Percentiles rank a stretch among this genome's conserved stretches.
These are phyloP conservation scores for Parachlorella kessleri DNA, from an alignment of 139 green algal species.

Conservation along the genomic window DNA sequence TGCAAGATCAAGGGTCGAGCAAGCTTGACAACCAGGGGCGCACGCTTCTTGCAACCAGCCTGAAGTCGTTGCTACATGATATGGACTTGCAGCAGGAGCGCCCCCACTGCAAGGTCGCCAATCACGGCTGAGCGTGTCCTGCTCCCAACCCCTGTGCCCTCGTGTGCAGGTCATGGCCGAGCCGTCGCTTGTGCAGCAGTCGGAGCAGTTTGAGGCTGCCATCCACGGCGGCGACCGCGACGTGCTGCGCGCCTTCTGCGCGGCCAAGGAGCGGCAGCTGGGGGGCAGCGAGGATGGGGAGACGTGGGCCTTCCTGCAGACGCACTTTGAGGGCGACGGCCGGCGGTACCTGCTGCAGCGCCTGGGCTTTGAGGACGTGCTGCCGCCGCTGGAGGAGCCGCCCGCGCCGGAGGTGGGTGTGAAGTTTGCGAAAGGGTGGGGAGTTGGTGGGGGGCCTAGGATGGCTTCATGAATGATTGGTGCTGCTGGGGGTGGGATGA, in stretches of 20 bases:
- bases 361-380: conserved; percentile 84
- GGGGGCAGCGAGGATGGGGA: conserved; percentile 75
- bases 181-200: conserved; percentile 60
- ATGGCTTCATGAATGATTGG: no score
- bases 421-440: no score
- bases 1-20: no score
- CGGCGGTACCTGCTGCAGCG: conserved; percentile 75
- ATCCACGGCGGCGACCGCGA: conserved; percentile 68
- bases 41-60: no score
- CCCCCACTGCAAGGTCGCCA: no score
- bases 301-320: conserved; percentile 91
- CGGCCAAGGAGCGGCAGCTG: conserved; percentile 41
- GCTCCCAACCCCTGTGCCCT: no score
- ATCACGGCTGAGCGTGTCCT: no score
- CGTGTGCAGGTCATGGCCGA: conserved; percentile 76
- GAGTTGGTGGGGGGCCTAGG: no score
- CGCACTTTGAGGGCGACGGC: conserved; percentile 92
- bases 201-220: conserved; percentile 79
- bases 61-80: no score
- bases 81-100: no score
- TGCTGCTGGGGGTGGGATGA: no score
- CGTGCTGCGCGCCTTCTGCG: conserved; percentile 77
- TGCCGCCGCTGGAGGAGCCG: conserved; percentile 40
- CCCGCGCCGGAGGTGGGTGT: conserved; percentile 10
- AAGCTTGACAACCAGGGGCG: no score